Evolutionary conservation across 306 rosid genomes (phyloP).

Genomic region (Pyrus pyrifolia): DNA sequence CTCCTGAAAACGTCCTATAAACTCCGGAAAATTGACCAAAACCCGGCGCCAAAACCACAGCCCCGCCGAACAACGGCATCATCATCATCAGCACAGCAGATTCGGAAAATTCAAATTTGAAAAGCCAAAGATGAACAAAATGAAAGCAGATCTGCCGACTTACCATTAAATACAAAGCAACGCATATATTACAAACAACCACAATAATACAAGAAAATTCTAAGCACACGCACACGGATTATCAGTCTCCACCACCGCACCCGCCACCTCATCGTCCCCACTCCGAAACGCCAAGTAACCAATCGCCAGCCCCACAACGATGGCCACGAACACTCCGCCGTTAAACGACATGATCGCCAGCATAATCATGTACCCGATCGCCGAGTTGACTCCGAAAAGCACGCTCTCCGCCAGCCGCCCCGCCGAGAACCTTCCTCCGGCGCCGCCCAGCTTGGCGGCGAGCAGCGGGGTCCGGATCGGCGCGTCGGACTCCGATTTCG

Average conservation of each 20-base stretch:
- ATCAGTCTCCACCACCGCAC: conserved; percentile 22
- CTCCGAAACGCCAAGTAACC: conserved; percentile 66
- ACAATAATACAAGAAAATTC: background rate
- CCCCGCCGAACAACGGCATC: too few species aligned
- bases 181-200: too few species aligned
- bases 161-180: too few species aligned
- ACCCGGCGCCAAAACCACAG: background rate
- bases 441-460: conserved; percentile 3
- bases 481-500: conserved; percentile 14
- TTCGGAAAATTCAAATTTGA: too few species aligned
- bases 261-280: conserved; percentile 41
- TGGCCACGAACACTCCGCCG: conserved; percentile 76
- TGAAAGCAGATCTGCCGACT: too few species aligned
- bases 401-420: conserved; percentile 47
- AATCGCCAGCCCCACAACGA: conserved; percentile 61
- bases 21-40: background rate
- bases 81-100: too few species aligned
- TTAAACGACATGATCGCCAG: conserved; percentile 84
- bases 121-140: too few species aligned
- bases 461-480: conserved; percentile 58
- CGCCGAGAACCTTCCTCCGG: conserved; percentile 15
- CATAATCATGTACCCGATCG: conserved; percentile 86
- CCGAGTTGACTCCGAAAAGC: conserved; percentile 67
- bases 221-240: conserved; percentile 86
- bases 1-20: background rate